A percentile compares a stretch with the other conserved stretches of the same genome.
These are phyloP conservation scores for Urtica urens DNA, from an alignment of 306 rosid species.

Conservation along the genomic window DNA sequence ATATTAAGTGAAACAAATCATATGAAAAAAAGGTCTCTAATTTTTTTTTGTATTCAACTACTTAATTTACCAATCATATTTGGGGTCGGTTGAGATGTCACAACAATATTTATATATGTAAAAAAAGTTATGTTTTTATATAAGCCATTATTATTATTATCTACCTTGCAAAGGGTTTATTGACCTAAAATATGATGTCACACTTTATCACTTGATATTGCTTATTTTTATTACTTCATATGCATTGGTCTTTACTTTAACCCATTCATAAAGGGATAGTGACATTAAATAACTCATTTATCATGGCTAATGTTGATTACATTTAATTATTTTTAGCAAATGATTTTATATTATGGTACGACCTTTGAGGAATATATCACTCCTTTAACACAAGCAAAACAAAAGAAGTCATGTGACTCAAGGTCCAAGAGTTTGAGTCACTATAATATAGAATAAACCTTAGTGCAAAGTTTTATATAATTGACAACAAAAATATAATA, in stretches of 20 bases:
- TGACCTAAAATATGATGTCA: background rate
- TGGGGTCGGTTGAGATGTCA: background rate
- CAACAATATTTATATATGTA: background rate
- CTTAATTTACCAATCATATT: too few relatives aligned
- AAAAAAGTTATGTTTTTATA: too few relatives aligned
- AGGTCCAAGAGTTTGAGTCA: slow-evolving; percentile 4
- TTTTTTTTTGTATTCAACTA: too few relatives aligned
- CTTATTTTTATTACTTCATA: background rate
- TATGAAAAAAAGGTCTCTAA: too few relatives aligned
- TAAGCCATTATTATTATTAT: background rate
- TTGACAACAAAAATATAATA: too few relatives aligned
- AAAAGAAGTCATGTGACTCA: slow-evolving; percentile 10
- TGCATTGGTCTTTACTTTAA: background rate
- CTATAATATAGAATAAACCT: background rate
- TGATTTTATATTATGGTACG: background rate
- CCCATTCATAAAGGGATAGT: background rate
- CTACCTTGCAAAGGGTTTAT: background rate
- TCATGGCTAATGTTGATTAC: background rate
- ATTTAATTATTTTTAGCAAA: background rate
- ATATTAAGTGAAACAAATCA: too few relatives aligned
- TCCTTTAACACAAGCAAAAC: background rate
- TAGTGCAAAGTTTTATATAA: background rate
- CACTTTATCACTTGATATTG: background rate
- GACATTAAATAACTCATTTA: background rate
- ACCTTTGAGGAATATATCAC: background rate